Conservation (phyloP, 164 flowering plant genomes). For the Berberis thunbergii region DNA sequence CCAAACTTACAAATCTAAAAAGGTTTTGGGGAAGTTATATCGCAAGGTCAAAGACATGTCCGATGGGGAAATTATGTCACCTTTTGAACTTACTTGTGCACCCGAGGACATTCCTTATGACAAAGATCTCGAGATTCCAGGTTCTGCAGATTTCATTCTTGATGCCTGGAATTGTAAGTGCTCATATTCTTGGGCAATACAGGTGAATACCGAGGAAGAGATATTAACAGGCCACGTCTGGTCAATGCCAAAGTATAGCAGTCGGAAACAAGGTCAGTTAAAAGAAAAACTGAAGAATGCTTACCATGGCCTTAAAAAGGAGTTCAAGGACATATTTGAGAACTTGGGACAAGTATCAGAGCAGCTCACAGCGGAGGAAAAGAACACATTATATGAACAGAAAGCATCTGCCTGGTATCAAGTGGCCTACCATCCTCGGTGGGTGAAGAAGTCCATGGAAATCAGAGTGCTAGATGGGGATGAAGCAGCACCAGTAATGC, state of each 20-base stretch:
- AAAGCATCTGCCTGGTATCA: conserved; percentile 98
- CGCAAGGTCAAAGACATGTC: conserved; percentile 22
- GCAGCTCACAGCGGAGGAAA: conserved; percentile 44
- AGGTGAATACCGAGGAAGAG: conserved; percentile 78
- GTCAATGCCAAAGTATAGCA: conserved; percentile 75
- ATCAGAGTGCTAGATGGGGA: conserved; percentile 31
- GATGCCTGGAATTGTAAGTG: conserved; percentile 82
- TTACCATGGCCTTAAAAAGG: conserved; percentile 52
- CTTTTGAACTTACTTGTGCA: conserved; percentile 14
- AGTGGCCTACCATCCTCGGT: conserved; percentile 71
- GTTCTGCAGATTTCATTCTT: conserved; percentile 34
- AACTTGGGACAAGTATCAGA: conserved; percentile 27
- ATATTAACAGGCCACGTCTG: conserved; percentile 82
- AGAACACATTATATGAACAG: conserved; percentile 41
- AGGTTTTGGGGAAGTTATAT: conserved; percentile 70
- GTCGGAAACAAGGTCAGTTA: conserved; percentile 72
- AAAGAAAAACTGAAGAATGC: conserved; percentile 80
- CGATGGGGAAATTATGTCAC: not conserved
- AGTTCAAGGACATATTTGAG: conserved; percentile 57
- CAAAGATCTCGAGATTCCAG: conserved; percentile 49
- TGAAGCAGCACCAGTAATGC: conserved; percentile 20
- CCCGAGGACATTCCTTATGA: conserved; percentile 48
- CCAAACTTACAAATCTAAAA: conserved; percentile 58
- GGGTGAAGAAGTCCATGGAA: conserved; percentile 45
- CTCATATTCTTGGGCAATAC: conserved; percentile 62